Percentiles rank a stretch among this genome's conserved stretches.
phyloP scores from a whole-genome alignment of 805 yeast species.

The Myxozyma sirexii region DNA sequence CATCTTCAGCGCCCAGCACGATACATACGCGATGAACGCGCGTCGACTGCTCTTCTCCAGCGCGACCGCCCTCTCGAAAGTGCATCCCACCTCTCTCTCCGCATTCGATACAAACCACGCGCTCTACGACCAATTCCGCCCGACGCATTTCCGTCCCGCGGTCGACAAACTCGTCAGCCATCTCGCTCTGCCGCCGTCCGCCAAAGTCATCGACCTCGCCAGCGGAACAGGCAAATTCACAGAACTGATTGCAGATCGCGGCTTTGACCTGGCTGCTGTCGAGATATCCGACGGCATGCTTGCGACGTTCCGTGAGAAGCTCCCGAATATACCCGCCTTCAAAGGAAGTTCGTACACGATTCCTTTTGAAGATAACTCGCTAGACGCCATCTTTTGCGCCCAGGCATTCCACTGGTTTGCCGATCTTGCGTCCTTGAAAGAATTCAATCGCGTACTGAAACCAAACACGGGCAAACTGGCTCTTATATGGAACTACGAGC shows the following conservation, averaged over 20 bases:
- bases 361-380: constrained; percentile 50
- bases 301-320: constrained; percentile 49
- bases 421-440: constrained; percentile 52
- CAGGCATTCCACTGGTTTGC: constrained; percentile 73
- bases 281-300: constrained; percentile 66
- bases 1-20: no score
- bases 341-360: constrained; percentile 51
- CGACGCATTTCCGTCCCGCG: constrained; percentile 50
- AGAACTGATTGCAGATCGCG: constrained; percentile 45
- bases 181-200: constrained; percentile 40
- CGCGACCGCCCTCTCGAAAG: not conserved
- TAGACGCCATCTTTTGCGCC: constrained; percentile 57
- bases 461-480: constrained; percentile 53
- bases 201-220: constrained; percentile 53
- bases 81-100: constrained; percentile 48
- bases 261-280: constrained; percentile 51
- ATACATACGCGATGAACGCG: not conserved
- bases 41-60: constrained; percentile 1
- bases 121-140: constrained; percentile 56
- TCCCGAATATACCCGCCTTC: constrained; percentile 48
- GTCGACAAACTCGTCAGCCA: constrained; percentile 50
- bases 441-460: constrained; percentile 55
- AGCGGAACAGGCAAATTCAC: constrained; percentile 71
- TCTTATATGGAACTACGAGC: constrained; percentile 62
- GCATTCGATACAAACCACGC: constrained; percentile 58